Conservation (phyloP, 1,139 yeast species). For the Blastobotrys persicus region DNA sequence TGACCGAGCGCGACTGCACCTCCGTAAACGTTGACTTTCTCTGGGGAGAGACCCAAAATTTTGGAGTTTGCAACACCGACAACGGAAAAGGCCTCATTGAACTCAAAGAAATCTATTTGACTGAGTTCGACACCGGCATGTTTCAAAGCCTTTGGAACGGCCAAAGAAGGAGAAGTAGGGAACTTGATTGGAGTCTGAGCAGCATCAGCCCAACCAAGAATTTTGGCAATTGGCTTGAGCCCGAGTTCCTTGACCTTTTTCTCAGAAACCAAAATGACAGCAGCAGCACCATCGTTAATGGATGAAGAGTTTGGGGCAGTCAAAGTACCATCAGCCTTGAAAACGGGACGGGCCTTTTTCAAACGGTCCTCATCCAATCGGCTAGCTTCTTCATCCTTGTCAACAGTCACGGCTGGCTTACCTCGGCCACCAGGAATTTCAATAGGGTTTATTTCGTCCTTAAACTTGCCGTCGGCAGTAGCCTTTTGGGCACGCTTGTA, state of each 20-base stretch:
- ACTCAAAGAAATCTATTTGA: conserved; percentile 78
- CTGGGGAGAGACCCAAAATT: conserved; percentile 59
- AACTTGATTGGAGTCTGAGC: conserved; percentile 91
- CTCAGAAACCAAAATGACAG: conserved; percentile 81
- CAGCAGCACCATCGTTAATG: conserved; percentile 97
- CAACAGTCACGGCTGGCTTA: conserved; percentile 75
- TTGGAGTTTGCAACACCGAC: conserved; percentile 90
- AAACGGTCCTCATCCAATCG: conserved; percentile 76
- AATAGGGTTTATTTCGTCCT: conserved; percentile 76
- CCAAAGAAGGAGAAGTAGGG: conserved; percentile 91
- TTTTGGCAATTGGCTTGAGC: conserved; percentile 82
- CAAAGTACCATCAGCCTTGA: conserved; percentile 82
- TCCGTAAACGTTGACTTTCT: conserved; percentile 88
- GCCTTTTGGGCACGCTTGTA: conserved; percentile 83
- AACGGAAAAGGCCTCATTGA: conserved; percentile 95
- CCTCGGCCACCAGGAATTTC: conserved; percentile 90
- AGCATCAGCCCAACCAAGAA: conserved; percentile 97
- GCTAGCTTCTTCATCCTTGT: conserved; percentile 72
- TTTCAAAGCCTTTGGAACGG: conserved; percentile 92
- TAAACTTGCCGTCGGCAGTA: conserved; percentile 73
- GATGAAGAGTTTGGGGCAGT: conserved; percentile 97
- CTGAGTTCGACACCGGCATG: conserved; percentile 66
- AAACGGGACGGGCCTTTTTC: conserved; percentile 83
- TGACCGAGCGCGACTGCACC: conserved; percentile 98
- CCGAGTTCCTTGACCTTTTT: conserved; percentile 78